A percentile compares a stretch with the other conserved stretches of the same genome.
Evolutionary conservation across 306 rosid species (phyloP).

Genomic region (Purshia tridentata): DNA sequence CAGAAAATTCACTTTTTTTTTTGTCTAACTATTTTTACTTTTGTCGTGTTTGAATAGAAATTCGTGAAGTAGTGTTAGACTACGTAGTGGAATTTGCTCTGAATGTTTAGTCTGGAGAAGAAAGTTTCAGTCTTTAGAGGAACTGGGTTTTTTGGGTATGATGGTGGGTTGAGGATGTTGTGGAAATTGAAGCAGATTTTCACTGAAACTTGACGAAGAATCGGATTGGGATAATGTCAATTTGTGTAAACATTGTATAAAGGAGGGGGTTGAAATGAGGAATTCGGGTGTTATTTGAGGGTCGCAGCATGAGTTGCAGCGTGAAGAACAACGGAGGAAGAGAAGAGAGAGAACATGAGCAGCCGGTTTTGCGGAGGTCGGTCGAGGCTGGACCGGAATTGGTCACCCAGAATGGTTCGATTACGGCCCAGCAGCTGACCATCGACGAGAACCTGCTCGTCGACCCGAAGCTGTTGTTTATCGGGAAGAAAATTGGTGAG

Average conservation of each 20-base stretch:
- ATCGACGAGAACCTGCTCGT: constrained; percentile 85
- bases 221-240: constrained; percentile 26
- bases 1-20: not conserved
- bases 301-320: constrained; percentile 76
- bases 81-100: constrained; percentile 1
- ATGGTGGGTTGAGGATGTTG: constrained; percentile 20
- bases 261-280: constrained; percentile 43
- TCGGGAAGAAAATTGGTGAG: constrained; percentile 87
- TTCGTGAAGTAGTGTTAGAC: not conserved
- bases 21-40: constrained; percentile 6
- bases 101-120: constrained; percentile 41
- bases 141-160: constrained; percentile 28
- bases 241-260: constrained; percentile 16
- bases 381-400: constrained; percentile 38
- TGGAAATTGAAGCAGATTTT: constrained; percentile 28
- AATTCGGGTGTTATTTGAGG: constrained; percentile 64
- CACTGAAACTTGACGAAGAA: constrained; percentile 27
- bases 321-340: constrained; percentile 43
- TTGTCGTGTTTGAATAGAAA: constrained; percentile 14
- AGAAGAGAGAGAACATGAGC: constrained; percentile 43
- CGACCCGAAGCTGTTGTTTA: constrained; percentile 80
- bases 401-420: constrained; percentile 50
- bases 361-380: constrained; percentile 33
- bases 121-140: constrained; percentile 17
- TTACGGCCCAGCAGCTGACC: constrained; percentile 44